Conservation (phyloP, 1,139 yeast species). For the Lodderomyces pseudojiufengensis region DNA sequence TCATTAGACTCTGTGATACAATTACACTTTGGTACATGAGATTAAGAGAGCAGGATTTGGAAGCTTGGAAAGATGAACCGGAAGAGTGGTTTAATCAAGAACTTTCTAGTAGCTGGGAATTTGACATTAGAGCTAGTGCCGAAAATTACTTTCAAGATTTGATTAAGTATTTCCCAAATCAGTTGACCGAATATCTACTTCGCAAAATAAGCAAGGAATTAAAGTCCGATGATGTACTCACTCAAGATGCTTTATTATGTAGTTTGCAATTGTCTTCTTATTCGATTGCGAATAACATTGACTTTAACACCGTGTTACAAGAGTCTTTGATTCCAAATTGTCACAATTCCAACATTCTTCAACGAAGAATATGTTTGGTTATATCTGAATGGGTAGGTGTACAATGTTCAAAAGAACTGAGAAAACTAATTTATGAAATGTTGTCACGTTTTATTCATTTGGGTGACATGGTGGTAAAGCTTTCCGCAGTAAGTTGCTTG, state of each 20-base stretch:
- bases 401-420: slow-evolving; percentile 55
- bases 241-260: slow-evolving; percentile 77
- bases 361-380: slow-evolving; percentile 72
- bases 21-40: slow-evolving; percentile 71
- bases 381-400: slow-evolving; percentile 79
- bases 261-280: slow-evolving; percentile 76
- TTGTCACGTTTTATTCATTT: slow-evolving; percentile 45
- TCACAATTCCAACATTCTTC: slow-evolving; percentile 37
- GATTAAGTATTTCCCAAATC: slow-evolving; percentile 57
- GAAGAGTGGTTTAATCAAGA: slow-evolving; percentile 93
- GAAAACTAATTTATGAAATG: slow-evolving; percentile 59
- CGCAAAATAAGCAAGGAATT: slow-evolving; percentile 57
- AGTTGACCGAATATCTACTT: slow-evolving; percentile 59
- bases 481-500: slow-evolving; percentile 73
- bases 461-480: slow-evolving; percentile 65
- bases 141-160: slow-evolving; percentile 81
- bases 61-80: slow-evolving; percentile 79
- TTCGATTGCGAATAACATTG: slow-evolving; percentile 59
- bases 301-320: slow-evolving; percentile 57
- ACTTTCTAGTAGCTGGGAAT: slow-evolving; percentile 74
- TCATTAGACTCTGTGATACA: slow-evolving; percentile 59
- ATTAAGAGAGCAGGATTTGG: slow-evolving; percentile 70
- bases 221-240: slow-evolving; percentile 40
- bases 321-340: slow-evolving; percentile 61
- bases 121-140: slow-evolving; percentile 81